phyloP scores from a whole-genome alignment of 225 moss, liverwort and hornwort species.

The Pleurozium schreberi region DNA sequence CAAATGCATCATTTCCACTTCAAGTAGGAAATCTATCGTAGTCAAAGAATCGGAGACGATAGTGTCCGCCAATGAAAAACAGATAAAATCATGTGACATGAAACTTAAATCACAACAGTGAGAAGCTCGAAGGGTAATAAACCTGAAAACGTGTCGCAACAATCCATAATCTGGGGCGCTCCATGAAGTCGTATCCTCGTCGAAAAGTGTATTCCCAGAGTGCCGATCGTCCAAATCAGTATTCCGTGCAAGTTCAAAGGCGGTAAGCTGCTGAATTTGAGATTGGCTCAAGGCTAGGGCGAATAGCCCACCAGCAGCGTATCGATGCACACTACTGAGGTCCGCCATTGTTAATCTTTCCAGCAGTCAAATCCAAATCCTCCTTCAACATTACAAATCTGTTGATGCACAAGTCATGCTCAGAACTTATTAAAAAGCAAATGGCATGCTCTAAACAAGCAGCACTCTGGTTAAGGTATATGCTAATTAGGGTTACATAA shows the following conservation, averaged over 20 bases:
- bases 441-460: neutral
- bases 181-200: constrained; percentile 55
- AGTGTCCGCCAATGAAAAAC: neutral
- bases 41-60: neutral
- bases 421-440: neutral
- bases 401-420: neutral
- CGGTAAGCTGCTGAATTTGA: constrained; percentile 55
- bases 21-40: neutral
- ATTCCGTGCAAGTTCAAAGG: constrained; percentile 17
- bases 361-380: neutral
- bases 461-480: neutral
- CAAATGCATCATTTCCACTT: neutral
- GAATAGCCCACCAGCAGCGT: constrained; percentile 82
- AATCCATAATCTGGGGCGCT: constrained; percentile 58
- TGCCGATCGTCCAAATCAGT: constrained; percentile 13
- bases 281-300: constrained; percentile 76
- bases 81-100: neutral
- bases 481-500: neutral
- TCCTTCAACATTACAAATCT: constrained; percentile 14
- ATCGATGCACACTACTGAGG: constrained; percentile 69
- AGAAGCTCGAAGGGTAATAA: neutral
- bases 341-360: constrained; percentile 53
- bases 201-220: neutral
- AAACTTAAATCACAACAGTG: neutral
- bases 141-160: constrained; percentile 85